These are phyloP conservation scores for Trichaptum fuscoviolaceum DNA, from an alignment of 768 basidiomycete genomes.

Conservation along the genomic window DNA sequence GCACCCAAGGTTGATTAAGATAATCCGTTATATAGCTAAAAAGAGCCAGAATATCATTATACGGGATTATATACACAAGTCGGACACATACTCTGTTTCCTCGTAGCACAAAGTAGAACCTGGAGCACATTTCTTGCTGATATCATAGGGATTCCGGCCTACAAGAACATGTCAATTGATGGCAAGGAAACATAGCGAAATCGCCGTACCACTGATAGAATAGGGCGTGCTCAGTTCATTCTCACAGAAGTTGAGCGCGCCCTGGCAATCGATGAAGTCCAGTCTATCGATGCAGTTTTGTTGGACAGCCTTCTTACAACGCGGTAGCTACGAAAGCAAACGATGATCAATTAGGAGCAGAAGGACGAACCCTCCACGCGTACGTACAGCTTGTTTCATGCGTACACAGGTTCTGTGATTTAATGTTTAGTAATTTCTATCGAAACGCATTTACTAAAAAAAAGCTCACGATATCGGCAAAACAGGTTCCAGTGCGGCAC, in stretches of 20 bases:
- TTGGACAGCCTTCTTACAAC: conserved; percentile 55
- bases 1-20: conserved; percentile 54
- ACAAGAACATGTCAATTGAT: background rate
- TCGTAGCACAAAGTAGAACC: conserved; percentile 13
- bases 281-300: conserved; percentile 58
- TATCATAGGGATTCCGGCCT: conserved; percentile 19
- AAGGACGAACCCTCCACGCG: background rate
- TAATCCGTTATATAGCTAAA: conserved; percentile 43
- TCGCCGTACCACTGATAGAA: conserved; percentile 30
- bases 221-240: conserved; percentile 42
- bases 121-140: background rate
- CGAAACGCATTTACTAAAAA: conserved; percentile 37
- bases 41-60: conserved; percentile 3
- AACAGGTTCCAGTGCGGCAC: conserved; percentile 13
- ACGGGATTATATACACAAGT: conserved; percentile 29
- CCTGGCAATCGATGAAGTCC: conserved; percentile 60
- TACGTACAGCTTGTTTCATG: conserved; percentile 50
- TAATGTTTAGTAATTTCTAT: conserved; percentile 50
- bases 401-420: conserved; percentile 37
- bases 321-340: conserved; percentile 45
- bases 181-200: background rate
- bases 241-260: conserved; percentile 63
- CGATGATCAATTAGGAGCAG: background rate
- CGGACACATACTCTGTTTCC: conserved; percentile 32
- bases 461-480: conserved; percentile 30